Conservation (phyloP, 106 monocot genomes). For the Acorus gramineus region DNA sequence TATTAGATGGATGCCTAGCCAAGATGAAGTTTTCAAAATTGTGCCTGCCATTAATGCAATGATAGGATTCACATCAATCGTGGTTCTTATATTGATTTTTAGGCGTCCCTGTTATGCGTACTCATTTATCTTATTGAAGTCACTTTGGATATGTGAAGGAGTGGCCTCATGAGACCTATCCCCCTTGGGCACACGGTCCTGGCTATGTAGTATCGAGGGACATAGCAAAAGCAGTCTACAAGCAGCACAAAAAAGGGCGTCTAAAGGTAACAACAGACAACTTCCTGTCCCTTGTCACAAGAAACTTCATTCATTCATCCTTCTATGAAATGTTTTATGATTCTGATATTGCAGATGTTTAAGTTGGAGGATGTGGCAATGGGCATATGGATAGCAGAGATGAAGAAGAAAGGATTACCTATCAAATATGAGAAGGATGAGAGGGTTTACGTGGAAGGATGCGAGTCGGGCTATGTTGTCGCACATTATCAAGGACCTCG, state of each 20-base stretch:
- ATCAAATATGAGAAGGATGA: conserved; percentile 57
- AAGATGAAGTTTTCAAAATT: too few relatives aligned
- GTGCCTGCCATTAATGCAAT: too few relatives aligned
- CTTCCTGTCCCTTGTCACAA: too few relatives aligned
- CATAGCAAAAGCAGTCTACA: conserved; percentile 53
- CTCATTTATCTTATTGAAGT: too few relatives aligned
- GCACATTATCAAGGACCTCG: conserved; percentile 90
- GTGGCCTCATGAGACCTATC: conserved; percentile 80
- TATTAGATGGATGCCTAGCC: too few relatives aligned
- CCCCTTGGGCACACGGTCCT: conserved; percentile 98
- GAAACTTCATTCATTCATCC: too few relatives aligned
- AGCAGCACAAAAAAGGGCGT: conserved; percentile 43
- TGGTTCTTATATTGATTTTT: too few relatives aligned
- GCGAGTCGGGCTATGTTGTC: conserved; percentile 67
- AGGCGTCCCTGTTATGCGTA: too few relatives aligned
- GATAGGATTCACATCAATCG: too few relatives aligned
- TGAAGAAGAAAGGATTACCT: conserved; percentile 50
- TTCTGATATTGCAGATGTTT: conserved; percentile 58
- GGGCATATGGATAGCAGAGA: conserved; percentile 82
- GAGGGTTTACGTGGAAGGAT: conserved; percentile 53
- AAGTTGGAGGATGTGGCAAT: conserved; percentile 97
- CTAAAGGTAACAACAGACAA: conserved; percentile 40
- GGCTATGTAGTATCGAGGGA: conserved; percentile 86
- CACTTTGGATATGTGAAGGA: conserved; percentile 34
- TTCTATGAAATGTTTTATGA: not conserved